phyloP scores from a whole-genome alignment of 192 early-diverging fungal genomes.

The Diversispora epigaea region DNA sequence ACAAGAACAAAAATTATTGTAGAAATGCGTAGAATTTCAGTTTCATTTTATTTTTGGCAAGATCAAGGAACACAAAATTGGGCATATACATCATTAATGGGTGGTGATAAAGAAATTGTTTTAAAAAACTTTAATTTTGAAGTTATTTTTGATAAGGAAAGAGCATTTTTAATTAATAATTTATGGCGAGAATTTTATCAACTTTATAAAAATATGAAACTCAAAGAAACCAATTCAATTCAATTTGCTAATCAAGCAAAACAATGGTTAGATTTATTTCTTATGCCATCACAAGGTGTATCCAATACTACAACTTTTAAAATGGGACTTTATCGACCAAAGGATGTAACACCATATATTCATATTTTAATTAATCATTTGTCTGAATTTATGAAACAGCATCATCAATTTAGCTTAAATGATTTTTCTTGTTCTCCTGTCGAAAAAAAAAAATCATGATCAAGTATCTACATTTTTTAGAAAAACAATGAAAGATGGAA shows the following conservation, averaged over 20 bases:
- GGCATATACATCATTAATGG: too few relatives aligned
- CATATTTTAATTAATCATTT: constrained; percentile 9
- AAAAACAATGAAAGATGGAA: constrained; percentile 18
- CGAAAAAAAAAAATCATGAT: background rate
- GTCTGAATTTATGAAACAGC: background rate
- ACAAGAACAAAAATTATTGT: background rate
- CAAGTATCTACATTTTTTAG: background rate
- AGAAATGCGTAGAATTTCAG: too few relatives aligned
- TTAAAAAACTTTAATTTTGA: too few relatives aligned
- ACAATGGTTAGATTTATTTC: background rate
- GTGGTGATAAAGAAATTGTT: too few relatives aligned
- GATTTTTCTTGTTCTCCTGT: background rate
- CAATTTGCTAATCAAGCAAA: background rate
- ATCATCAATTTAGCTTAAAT: background rate
- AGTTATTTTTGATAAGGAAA: too few relatives aligned
- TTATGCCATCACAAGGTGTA: background rate
- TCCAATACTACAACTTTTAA: background rate
- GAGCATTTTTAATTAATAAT: background rate
- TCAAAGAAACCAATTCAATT: background rate
- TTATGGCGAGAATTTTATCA: background rate
- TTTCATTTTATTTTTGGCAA: too few relatives aligned
- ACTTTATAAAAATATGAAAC: background rate
- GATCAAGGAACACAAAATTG: too few relatives aligned
- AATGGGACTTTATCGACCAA: background rate
- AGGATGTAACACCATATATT: background rate